These are phyloP conservation scores for Microascus cirrosus DNA, from an alignment of 2,329 filamentous ascomycete species.

Conservation along the genomic window DNA sequence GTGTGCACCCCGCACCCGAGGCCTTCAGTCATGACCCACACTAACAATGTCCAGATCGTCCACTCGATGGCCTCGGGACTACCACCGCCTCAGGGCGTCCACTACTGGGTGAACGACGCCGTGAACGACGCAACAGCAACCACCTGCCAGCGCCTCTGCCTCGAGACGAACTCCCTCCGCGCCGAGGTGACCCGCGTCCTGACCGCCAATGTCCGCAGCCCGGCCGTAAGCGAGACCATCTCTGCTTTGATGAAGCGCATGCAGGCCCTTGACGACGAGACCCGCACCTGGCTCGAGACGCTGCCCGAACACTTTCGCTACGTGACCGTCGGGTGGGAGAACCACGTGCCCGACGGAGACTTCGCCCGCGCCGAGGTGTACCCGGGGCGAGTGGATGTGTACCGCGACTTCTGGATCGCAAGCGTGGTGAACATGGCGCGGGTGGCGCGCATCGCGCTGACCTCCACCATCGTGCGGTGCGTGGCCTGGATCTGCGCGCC, in stretches of 20 bases:
- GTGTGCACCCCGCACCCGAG: constrained; percentile 19
- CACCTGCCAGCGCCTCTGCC: constrained; percentile 37
- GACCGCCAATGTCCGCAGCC: constrained; percentile 29
- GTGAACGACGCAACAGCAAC: constrained; percentile 35
- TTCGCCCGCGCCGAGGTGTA: constrained; percentile 43
- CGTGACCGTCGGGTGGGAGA: constrained; percentile 45
- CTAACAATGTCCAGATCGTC: constrained; percentile 5
- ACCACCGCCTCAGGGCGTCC: constrained; percentile 35
- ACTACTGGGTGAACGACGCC: constrained; percentile 49
- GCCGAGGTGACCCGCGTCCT: constrained; percentile 40
- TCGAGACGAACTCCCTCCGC: constrained; percentile 44
- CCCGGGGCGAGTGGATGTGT: constrained; percentile 49
- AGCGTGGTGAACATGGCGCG: constrained; percentile 45
- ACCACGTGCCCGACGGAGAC: constrained; percentile 38
- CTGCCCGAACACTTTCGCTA: constrained; percentile 39
- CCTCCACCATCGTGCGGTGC: constrained; percentile 44
- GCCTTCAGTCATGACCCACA: background rate
- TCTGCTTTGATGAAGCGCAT: constrained; percentile 38
- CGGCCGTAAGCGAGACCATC: constrained; percentile 38
- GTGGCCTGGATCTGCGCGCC: constrained; percentile 50
- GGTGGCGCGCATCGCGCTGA: constrained; percentile 41
- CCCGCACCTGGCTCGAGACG: constrained; percentile 36
- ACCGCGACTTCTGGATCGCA: constrained; percentile 47
- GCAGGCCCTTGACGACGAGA: constrained; percentile 39
- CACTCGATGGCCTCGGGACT: constrained; percentile 2